Base-by-base conservation (phyloP, 1,284 basidiomycete species). In the Apiotrichum domesticum region DNA sequence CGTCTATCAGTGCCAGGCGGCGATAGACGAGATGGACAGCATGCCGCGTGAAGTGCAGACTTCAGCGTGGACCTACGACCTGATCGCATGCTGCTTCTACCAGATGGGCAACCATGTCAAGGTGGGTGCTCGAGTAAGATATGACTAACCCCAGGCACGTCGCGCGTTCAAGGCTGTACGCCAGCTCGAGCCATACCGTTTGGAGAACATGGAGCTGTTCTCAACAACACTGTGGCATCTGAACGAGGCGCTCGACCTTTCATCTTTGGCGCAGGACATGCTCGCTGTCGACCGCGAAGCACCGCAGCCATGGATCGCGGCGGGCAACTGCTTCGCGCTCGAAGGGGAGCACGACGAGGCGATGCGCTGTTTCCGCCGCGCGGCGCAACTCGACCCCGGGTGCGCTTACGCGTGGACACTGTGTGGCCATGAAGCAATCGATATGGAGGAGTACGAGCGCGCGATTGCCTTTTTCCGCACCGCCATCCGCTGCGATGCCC, bases 151-250 rank as follows among this genome's bases (percentile, higher is more conserved):
- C 6, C 33, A 81, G 91, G 88, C 92, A 44, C 87, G 90, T 68
- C 84, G 89, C 62, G 88, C 88, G 37, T 97, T 95, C 79, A 83
- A 83, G 65, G 83, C 84, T 29, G 84, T 90, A 46, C 82, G 90
- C 45, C 80, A 80, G n/a, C 77, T 87, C 54, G 87, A 95, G 62
- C 92, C 91, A 7, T 87, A 90, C 79, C 84, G 89, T 33, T 73
- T 93, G 54, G 84, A 83, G 78, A 88, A 91, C 71, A 93, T 94
- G 88, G 93, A 96, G 74, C 83, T 90, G 43, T 95, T 90, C 77
- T 95, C 92, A 42, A 95, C 94, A 10, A 81, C 94, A 39, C 79
- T 97, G 49, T 97, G 93, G 93, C 92, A 97, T 76, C 79, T 94
- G 47, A 85, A 88, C 68, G 82, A 84, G 63, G 83, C 84, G 59